Evolutionary conservation across 331 rosid species (phyloP), one percentile per base, ranked within the genome.

Genomic region (Acacia concinna): DNA sequence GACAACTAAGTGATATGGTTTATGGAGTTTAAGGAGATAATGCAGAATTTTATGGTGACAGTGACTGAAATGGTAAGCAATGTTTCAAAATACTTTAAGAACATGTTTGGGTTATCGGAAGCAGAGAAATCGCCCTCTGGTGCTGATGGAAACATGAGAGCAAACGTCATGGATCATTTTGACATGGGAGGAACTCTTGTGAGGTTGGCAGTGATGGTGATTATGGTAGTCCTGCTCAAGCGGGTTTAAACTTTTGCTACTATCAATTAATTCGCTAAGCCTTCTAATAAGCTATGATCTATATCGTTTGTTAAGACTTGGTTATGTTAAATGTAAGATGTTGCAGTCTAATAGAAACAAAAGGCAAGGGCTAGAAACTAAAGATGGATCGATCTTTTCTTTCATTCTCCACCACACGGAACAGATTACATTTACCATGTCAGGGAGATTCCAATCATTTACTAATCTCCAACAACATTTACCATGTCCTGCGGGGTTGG

Each of bases 131-230:
- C 54, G 8, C 76, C 87, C 31, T 81, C 43, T 25, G 81, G 68
- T 63, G 77, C 52, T 13, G 11, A 2, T 51, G 87, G 41, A 63
- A 80, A 67, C 49, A 3, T 83, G 21, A 75, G 68, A 52, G 73
- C 65, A 51, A 78, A 35, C 18, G 44, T 41, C 23, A 32, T 49
- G 15, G 76, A 73, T 49, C 37, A 43, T 75, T 34, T 7, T 17
- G 6, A 44, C 11, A 6, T 47, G 18, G 85, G 85, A 69, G 68
- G 84, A 43, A 75, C 91, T 71, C 37, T 90, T 32, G 79, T 92
- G 88, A 93, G 97, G 41, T 73, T 92, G 81, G 89, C 62, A n/a
- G 25, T 89, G 27, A 13, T 88, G 65, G 97, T 84, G 32, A 51
- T 68, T 11, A 83, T 89, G 85, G 85, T 90, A 47, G 81, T 92